These are phyloP conservation scores for Vigna nakashimae DNA, from an alignment of 306 rosid genomes.

Conservation along the genomic window DNA sequence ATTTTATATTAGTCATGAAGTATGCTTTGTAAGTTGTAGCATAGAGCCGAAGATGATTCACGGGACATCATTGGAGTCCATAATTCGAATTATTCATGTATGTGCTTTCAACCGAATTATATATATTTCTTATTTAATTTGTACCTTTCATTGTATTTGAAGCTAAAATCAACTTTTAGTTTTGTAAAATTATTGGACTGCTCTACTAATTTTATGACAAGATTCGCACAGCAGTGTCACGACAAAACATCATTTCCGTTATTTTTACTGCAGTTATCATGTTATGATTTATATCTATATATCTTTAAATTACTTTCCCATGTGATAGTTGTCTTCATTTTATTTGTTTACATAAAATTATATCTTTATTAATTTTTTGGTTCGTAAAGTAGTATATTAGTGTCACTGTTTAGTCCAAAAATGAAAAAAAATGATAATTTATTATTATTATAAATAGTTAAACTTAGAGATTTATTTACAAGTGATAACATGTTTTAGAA, in stretches of 20 bases:
- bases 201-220: too few species aligned
- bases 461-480: too few species aligned
- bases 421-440: too few species aligned
- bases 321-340: too few species aligned
- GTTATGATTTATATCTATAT: not conserved
- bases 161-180: conserved; percentile 17
- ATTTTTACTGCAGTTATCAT: not conserved
- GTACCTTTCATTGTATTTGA: conserved; percentile 29
- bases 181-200: not conserved
- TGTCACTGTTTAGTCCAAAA: too few species aligned
- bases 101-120: not conserved
- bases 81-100: conserved; percentile 19
- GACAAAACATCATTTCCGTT: not conserved
- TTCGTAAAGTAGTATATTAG: too few species aligned
- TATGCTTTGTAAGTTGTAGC: not conserved
- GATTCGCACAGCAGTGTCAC: not conserved
- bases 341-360: too few species aligned
- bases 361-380: too few species aligned
- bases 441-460: too few species aligned
- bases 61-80: conserved; percentile 46
- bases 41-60: conserved; percentile 31
- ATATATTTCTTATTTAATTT: not conserved
- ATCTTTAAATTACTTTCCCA: not conserved
- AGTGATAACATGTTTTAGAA: too few species aligned
- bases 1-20: too few species aligned